Evolutionary conservation across 176 grass and related monocot species (phyloP).

Genomic region (Chloris gayana): DNA sequence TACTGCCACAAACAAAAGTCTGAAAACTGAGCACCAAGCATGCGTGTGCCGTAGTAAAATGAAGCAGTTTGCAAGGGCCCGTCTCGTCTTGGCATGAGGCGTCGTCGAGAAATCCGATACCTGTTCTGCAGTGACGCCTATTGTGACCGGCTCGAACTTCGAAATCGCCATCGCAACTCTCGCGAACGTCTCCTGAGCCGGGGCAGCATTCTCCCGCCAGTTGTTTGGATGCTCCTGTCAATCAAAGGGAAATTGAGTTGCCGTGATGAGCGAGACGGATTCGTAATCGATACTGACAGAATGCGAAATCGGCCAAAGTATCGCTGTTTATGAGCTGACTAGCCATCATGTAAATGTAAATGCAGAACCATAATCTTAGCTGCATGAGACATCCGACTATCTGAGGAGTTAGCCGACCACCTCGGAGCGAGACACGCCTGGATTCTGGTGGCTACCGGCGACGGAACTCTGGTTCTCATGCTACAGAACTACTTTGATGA

Average conservation of each 20-base stretch:
- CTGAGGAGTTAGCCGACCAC: no score
- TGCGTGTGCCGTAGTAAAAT: background rate
- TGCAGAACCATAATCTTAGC: no score
- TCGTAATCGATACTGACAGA: no score
- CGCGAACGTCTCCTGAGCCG: conserved; percentile 62
- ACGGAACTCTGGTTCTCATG: no score
- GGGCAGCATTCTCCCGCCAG: conserved; percentile 73
- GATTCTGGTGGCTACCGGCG: no score
- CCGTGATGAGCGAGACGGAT: background rate
- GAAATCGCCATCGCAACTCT: conserved; percentile 68
- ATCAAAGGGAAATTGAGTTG: background rate
- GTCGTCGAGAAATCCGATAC: conserved; percentile 18
- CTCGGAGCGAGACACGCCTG: no score
- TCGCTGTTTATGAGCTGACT: no score
- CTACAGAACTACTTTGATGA: no score
- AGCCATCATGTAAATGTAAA: no score
- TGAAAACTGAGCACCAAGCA: background rate
- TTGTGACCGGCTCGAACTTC: conserved; percentile 77
- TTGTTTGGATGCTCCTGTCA: conserved; percentile 83
- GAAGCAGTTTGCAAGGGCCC: background rate
- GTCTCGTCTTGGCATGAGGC: conserved; percentile 11
- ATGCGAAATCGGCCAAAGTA: no score
- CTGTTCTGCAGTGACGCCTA: conserved; percentile 71
- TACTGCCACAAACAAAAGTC: conserved; percentile 47
- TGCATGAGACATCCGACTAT: no score